Percentiles rank a stretch among this genome's conserved stretches.
Conservation (phyloP, 305 asterid species). For the Rubia peregrina region DNA sequence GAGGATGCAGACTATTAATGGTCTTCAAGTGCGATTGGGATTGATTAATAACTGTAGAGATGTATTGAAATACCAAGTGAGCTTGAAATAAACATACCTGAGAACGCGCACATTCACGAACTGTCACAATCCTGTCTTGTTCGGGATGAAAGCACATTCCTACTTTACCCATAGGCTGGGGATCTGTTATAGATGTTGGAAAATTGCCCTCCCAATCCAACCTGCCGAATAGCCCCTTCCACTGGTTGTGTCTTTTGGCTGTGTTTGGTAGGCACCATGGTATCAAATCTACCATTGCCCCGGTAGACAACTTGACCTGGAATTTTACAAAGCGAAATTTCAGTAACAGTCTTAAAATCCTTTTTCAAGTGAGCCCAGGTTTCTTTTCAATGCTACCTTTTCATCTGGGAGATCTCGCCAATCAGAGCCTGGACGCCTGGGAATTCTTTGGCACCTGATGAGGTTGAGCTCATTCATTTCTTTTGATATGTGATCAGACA, state of each 20-base stretch:
- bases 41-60: too few species aligned
- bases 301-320: constrained; percentile 40
- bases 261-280: constrained; percentile 54
- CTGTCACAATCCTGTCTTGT: constrained; percentile 43
- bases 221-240: constrained; percentile 55
- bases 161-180: constrained; percentile 56
- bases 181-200: constrained; percentile 50
- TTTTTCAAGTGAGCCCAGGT: not conserved
- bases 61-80: not conserved
- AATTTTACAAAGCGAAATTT: constrained; percentile 9
- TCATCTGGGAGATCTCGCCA: constrained; percentile 54
- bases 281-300: constrained; percentile 45
- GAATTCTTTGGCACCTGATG: constrained; percentile 42
- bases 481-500: constrained; percentile 45
- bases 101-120: constrained; percentile 48
- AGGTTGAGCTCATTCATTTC: constrained; percentile 48
- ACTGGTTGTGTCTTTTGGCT: constrained; percentile 54
- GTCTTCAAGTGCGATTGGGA: too few species aligned
- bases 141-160: constrained; percentile 55
- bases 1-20: not conserved
- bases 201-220: constrained; percentile 52
- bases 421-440: constrained; percentile 43
- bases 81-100: constrained; percentile 25
- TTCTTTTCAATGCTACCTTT: constrained; percentile 27
- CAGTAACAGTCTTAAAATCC: not conserved